Percentiles rank a stretch among this genome's conserved stretches.
Evolutionary conservation across 2,329 filamentous ascomycete species (phyloP).

Genomic region (Epichloe gansuensis): DNA sequence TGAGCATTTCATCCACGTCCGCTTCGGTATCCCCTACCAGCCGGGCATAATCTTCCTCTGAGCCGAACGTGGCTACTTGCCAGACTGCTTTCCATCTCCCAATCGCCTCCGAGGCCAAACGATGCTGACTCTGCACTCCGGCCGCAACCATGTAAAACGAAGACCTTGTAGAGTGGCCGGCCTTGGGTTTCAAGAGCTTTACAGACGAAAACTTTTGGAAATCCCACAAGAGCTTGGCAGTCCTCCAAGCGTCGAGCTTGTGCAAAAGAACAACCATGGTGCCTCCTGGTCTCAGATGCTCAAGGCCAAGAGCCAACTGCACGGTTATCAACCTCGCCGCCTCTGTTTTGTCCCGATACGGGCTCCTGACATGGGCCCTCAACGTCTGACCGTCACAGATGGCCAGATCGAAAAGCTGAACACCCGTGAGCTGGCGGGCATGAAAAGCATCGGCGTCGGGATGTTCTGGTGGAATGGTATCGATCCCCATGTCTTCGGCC

Average conservation of each 20-base stretch:
- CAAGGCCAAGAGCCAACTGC: conserved; percentile 33
- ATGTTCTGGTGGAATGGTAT: conserved; percentile 19
- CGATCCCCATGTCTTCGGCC: conserved; percentile 28
- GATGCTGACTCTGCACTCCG: conserved; percentile 21
- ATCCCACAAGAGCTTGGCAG: conserved; percentile 21
- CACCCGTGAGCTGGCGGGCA: conserved; percentile 12
- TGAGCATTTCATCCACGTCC: conserved; percentile 14
- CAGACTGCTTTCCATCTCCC: conserved; percentile 27
- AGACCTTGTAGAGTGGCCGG: conserved; percentile 26
- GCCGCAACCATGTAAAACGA: conserved; percentile 42
- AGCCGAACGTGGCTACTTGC: conserved; percentile 25
- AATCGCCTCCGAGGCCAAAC: conserved; percentile 23
- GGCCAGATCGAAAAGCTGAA: conserved; percentile 26
- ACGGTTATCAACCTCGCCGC: conserved; percentile 20
- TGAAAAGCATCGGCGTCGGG: conserved; percentile 11
- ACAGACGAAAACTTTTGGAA: conserved; percentile 31
- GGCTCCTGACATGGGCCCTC: conserved; percentile 21
- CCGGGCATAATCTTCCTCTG: conserved; percentile 12
- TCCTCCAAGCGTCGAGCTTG: conserved; percentile 29
- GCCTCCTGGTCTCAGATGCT: conserved; percentile 31
- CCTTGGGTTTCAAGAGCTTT: conserved; percentile 30
- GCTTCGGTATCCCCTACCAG: conserved; percentile 4
- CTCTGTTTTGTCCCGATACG: conserved; percentile 23
- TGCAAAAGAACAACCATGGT: conserved; percentile 40
- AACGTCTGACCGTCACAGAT: conserved; percentile 36